phyloP scores from a whole-genome alignment of 2,329 filamentous ascomycete species.

The Sarocladiaceae sp. region DNA sequence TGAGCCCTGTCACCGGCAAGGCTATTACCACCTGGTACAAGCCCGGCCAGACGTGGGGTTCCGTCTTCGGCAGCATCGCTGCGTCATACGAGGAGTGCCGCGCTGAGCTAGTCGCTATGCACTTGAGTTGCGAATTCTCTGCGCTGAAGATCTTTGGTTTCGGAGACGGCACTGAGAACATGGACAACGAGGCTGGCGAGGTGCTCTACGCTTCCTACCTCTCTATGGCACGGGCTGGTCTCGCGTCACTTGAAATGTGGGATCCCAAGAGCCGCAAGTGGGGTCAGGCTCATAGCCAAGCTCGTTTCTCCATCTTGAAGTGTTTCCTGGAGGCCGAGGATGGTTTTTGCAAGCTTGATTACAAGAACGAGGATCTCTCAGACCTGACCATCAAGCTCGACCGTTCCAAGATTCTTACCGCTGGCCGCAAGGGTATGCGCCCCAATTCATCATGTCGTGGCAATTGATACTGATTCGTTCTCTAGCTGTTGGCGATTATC shows the following conservation, averaged over 20 bases:
- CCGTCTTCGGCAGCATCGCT: constrained; percentile 81
- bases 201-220: constrained; percentile 86
- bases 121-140: constrained; percentile 78
- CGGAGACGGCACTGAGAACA: constrained; percentile 67
- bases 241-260: constrained; percentile 88
- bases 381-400: constrained; percentile 80
- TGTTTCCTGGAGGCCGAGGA: constrained; percentile 82
- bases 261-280: constrained; percentile 85
- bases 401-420: constrained; percentile 76
- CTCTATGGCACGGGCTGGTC: constrained; percentile 87
- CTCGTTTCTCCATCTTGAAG: constrained; percentile 79
- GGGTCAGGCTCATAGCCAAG: constrained; percentile 90
- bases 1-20: constrained; percentile 72
- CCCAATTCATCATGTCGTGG: neutral
- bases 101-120: constrained; percentile 91
- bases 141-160: constrained; percentile 90
- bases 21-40: constrained; percentile 83
- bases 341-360: constrained; percentile 77
- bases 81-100: constrained; percentile 92
- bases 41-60: constrained; percentile 90
- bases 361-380: constrained; percentile 65
- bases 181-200: constrained; percentile 72
- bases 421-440: constrained; percentile 59
- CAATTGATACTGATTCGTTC: constrained; percentile 16
- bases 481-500: constrained; percentile 70